Base-by-base conservation (phyloP, 2,329 filamentous ascomycete species). In the Remersonia thermophila region DNA sequence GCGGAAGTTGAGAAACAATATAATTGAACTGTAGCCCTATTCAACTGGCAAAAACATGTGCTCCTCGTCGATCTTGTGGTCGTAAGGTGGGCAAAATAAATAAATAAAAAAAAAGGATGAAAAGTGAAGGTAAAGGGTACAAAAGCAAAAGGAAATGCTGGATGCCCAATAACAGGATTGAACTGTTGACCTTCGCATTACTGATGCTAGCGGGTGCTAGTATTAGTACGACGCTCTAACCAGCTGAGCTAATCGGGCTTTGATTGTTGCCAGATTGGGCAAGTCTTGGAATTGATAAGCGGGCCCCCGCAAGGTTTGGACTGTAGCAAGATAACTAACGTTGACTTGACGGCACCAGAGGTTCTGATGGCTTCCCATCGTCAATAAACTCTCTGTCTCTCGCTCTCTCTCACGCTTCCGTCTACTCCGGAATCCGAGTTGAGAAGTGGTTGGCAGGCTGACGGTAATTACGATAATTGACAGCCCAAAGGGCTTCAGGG, bases 201-300 rank as follows among this genome's bases (percentile, higher is more conserved):
- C 38, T 39, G 35, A 39, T 37, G 36, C 33, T 7, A 31, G 27
- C 20, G 27, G 28, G 18, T 36, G 25, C 32, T 30, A 33, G 30
- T 43, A 44, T 44, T 44, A 44, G 41, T 41, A 44, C 41, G 36
- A 44, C 41, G 41, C 41, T 44, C 41, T 44, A 44, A 44, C 41
- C 41, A 41, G 36, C 41, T 44, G 41, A 44, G 41, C 41, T 41
- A 44, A 41, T 37, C 41, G 41, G 41, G 41, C 41, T 40, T 33
- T 23, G 20, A 30, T 31, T 32, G 14, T 7, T 35, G 36, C 20
- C 20, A 23, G 9, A 6, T 9, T 23, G 5, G 20, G 20, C 20
- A 23, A 6, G 17, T n/a, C n/a, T 8, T 4, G 17, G 5, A 3
- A 3, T 3, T 6, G 11, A n/a, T 25, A 32, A 15, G 13, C 4